Base-by-base conservation (phyloP, 441 rosid species). In the Erodium trifolium region DNA sequence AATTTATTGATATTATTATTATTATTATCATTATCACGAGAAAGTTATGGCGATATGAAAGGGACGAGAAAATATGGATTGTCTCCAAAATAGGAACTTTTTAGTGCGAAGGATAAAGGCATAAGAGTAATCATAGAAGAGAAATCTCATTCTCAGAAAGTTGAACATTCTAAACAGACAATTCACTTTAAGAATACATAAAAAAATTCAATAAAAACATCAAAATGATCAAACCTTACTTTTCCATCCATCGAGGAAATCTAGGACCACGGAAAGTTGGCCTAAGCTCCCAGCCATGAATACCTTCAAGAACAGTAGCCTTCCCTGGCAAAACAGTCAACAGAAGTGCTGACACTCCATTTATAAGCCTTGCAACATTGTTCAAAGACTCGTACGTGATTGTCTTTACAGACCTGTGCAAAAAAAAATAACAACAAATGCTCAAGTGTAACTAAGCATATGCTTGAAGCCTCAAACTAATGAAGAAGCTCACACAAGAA, bases 211-310 rank as follows among this genome's bases (percentile, higher is more conserved):
- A 34, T 0, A 34, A 34, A 34, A 34, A 13, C 51, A 51, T 64
- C 51, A 14, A 3, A 45, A 72, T 17, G 37, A 60, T 12, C 59
- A 35, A 53, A 70, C 77, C 80, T 73, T 80, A 93, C 97, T 86
- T 82, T 66, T 88, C 94, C 99, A 94, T 94, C 96, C 96, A 94
- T 0, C 85, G 82, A 2, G 97, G 99, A 41, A 94, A 82, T 27
- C 96, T 87, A 70, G 99, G 97, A 45, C 91, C 99, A 63, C 91
- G 89, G 49, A 94, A 79, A 23, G 91, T 79, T 55, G 99, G 99
- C 83, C 93, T 78, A 62, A 94, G 93, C 83, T 94, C 99, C 99
- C 97, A 91, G 14, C 96, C 97, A 47, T 89, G 88, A 73, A 88
- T 76, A 43, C 97, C 96, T 83, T 94, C 97, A 65, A 93, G 91